These are phyloP conservation scores for Raffaelea deltoideospora DNA, from an alignment of 2,329 filamentous ascomycete genomes.

Conservation along the genomic window DNA sequence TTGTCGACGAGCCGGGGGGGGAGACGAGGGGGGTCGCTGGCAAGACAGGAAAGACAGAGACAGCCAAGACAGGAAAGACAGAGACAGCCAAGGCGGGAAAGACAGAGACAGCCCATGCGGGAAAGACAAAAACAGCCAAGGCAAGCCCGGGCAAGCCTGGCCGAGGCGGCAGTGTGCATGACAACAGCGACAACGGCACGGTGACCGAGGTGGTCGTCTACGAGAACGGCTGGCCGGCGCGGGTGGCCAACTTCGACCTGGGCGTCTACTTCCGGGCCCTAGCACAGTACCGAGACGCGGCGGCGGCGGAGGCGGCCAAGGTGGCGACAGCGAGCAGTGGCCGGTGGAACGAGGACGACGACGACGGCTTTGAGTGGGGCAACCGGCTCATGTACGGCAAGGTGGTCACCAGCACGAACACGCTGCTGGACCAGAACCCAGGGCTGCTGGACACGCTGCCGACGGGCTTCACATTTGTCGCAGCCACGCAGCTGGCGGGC, in stretches of 20 bases:
- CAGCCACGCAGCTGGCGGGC: slow-evolving; percentile 76
- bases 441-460: slow-evolving; percentile 62
- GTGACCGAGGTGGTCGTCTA: slow-evolving; percentile 64
- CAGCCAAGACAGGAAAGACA: no score
- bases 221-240: slow-evolving; percentile 48
- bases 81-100: no score
- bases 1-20: no score
- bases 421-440: slow-evolving; percentile 79
- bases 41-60: no score
- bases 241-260: slow-evolving; percentile 80
- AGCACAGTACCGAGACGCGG: slow-evolving; percentile 42
- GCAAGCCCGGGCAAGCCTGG: no score
- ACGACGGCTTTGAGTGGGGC: slow-evolving; percentile 44
- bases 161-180: no score
- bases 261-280: slow-evolving; percentile 62
- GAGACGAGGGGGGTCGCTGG: no score
- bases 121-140: no score
- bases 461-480: slow-evolving; percentile 73
- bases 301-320: slow-evolving; percentile 39
- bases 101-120: no score
- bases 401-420: slow-evolving; percentile 88
- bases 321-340: no score
- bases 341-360: no score
- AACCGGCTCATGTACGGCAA: slow-evolving; percentile 72
- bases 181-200: slow-evolving; percentile 52